Evolutionary conservation across 2,329 filamentous ascomycete species (phyloP).

Genomic region (Aspergillus vadensis): DNA sequence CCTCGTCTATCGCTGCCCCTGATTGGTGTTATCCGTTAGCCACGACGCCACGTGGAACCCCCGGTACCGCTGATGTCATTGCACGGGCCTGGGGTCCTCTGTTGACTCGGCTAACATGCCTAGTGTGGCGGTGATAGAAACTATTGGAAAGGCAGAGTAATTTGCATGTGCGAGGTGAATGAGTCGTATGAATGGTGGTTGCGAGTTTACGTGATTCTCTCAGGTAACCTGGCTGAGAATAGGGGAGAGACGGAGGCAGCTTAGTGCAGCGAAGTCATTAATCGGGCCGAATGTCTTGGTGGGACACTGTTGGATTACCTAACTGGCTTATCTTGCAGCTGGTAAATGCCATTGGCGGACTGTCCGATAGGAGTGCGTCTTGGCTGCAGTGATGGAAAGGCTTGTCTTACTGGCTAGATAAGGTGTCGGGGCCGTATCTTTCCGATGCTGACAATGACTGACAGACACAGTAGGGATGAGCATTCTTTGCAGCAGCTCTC

Average conservation of each 20-base stretch:
- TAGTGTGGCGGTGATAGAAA: background rate
- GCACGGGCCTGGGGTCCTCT: background rate
- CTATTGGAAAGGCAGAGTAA: background rate
- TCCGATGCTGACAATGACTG: no score
- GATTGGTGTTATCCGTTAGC: background rate
- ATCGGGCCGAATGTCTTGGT: background rate
- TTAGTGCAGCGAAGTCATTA: no score
- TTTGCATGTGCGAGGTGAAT: background rate
- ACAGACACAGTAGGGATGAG: no score
- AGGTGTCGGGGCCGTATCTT: background rate
- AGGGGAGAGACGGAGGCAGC: background rate
- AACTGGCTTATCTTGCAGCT: background rate
- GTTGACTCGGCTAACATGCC: background rate
- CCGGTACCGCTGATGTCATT: background rate
- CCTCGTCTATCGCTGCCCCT: background rate
- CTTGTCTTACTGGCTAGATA: constrained; percentile 1
- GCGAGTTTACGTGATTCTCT: background rate
- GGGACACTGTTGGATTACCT: background rate
- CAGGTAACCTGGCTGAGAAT: background rate
- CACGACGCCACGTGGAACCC: constrained; percentile 6
- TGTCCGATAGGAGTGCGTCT: background rate
- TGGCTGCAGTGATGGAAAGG: background rate
- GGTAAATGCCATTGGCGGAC: background rate
- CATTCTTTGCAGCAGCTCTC: no score
- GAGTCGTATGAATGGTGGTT: no score